These are phyloP conservation scores for Paecilomyces variotii DNA, from an alignment of 2,329 filamentous ascomycete genomes.

Conservation along the genomic window DNA sequence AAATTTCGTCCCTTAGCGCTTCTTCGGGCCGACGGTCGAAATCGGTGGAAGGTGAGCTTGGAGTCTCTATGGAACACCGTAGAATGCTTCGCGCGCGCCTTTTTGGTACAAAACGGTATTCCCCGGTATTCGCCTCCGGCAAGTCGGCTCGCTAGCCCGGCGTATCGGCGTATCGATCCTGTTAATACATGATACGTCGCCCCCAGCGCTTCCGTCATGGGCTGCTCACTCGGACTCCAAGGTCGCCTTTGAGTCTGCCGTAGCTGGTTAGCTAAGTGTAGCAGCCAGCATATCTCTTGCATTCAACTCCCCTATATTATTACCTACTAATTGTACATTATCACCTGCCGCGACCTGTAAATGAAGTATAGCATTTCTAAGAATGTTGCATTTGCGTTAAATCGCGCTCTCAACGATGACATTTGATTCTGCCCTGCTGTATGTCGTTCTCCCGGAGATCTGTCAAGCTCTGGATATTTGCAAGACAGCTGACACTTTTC, in stretches of 20 bases:
- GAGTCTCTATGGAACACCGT: neutral
- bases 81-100: neutral
- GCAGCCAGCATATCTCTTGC: neutral
- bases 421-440: slow-evolving; percentile 33
- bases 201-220: neutral
- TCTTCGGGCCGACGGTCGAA: slow-evolving; percentile 18
- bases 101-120: neutral
- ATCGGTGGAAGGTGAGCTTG: slow-evolving; percentile 23
- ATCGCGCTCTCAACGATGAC: slow-evolving; percentile 28
- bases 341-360: slow-evolving; percentile 7
- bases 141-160: neutral
- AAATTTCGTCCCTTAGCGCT: slow-evolving; percentile 11
- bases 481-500: slow-evolving; percentile 9
- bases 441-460: slow-evolving; percentile 10
- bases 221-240: neutral
- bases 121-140: neutral
- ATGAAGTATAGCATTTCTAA: slow-evolving; percentile 10
- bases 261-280: neutral
- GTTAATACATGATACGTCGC: neutral
- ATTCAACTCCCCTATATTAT: neutral
- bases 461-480: slow-evolving; percentile 5
- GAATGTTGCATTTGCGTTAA: slow-evolving; percentile 26
- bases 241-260: neutral
- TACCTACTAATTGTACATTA: neutral
- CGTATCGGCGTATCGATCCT: slow-evolving; percentile 3